A percentile compares a stretch with the other conserved stretches of the same genome.
phyloP scores from a whole-genome alignment of 2,329 filamentous ascomycete species.

The Fusarium newnesense region DNA sequence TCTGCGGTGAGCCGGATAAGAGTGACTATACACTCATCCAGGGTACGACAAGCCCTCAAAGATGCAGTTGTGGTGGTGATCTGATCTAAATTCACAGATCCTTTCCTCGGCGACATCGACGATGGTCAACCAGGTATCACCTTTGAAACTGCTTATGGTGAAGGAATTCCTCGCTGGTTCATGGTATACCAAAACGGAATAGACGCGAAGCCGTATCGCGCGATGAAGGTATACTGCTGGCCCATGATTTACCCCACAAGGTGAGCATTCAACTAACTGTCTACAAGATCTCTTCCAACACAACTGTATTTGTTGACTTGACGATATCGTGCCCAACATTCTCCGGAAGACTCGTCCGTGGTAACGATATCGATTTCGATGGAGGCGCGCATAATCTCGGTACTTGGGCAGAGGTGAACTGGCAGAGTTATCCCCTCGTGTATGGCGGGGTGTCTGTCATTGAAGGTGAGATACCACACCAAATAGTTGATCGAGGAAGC shows the following conservation, averaged over 20 bases:
- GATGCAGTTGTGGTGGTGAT: neutral
- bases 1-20: conserved; percentile 15
- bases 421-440: conserved; percentile 23
- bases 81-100: conserved; percentile 1
- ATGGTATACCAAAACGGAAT: conserved; percentile 37
- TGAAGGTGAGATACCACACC: conserved; percentile 8
- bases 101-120: conserved; percentile 31
- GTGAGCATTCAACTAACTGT: neutral
- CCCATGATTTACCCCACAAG: neutral
- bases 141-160: conserved; percentile 8
- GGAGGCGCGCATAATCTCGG: conserved; percentile 29
- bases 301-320: conserved; percentile 32
- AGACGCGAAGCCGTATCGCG: conserved; percentile 35
- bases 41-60: neutral
- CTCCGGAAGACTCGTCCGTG: conserved; percentile 32
- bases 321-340: conserved; percentile 19
- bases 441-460: conserved; percentile 36
- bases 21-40: conserved; percentile 26
- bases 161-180: conserved; percentile 25
- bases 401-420: conserved; percentile 35
- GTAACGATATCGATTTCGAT: conserved; percentile 21
- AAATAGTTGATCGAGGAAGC: neutral
- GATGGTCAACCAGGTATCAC: conserved; percentile 27
- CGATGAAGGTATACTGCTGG: conserved; percentile 17
- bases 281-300: conserved; percentile 21